phyloP scores from a whole-genome alignment of 2,329 filamentous ascomycete genomes.

The Tolypocladium tundrense region DNA sequence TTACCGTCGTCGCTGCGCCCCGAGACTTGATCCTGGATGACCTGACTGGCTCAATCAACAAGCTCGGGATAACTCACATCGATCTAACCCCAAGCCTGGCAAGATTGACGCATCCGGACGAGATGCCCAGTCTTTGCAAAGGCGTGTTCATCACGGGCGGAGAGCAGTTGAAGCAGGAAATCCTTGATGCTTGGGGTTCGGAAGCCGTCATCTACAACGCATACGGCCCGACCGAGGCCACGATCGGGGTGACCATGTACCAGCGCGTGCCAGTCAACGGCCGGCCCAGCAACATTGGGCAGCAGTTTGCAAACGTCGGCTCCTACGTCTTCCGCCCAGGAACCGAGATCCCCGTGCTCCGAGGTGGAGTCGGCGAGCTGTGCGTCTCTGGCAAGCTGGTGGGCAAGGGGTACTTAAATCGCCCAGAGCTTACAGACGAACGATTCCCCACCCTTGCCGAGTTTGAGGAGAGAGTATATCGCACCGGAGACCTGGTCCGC shows the following conservation, averaged over 20 bases:
- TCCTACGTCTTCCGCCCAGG: conserved; percentile 65
- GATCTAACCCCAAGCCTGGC: conserved; percentile 86
- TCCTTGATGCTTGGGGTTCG: conserved; percentile 75
- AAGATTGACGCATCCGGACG: conserved; percentile 63
- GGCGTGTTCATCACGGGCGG: conserved; percentile 93
- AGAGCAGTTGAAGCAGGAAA: conserved; percentile 80
- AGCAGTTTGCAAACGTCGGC: conserved; percentile 79
- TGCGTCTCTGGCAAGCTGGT: conserved; percentile 82
- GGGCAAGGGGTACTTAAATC: conserved; percentile 79
- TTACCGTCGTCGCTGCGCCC: conserved; percentile 72
- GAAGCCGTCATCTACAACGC: conserved; percentile 81
- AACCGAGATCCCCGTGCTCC: conserved; percentile 60
- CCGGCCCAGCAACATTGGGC: conserved; percentile 79
- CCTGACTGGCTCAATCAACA: conserved; percentile 60
- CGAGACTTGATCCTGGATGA: conserved; percentile 81
- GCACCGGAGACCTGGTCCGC: conserved; percentile 81
- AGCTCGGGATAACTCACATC: conserved; percentile 73
- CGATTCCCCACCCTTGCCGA: conserved; percentile 57
- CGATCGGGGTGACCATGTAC: conserved; percentile 86
- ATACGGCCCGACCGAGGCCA: conserved; percentile 85
- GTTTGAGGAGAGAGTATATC: conserved; percentile 59
- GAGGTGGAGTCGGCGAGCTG: conserved; percentile 75
- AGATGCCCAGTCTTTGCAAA: conserved; percentile 67
- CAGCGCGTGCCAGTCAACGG: conserved; percentile 69
- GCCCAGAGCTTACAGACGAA: conserved; percentile 64